Evolutionary conservation across 306 rosid genomes (phyloP), one percentile per base, ranked within the genome.

Genomic region (Abrus precatorius): DNA sequence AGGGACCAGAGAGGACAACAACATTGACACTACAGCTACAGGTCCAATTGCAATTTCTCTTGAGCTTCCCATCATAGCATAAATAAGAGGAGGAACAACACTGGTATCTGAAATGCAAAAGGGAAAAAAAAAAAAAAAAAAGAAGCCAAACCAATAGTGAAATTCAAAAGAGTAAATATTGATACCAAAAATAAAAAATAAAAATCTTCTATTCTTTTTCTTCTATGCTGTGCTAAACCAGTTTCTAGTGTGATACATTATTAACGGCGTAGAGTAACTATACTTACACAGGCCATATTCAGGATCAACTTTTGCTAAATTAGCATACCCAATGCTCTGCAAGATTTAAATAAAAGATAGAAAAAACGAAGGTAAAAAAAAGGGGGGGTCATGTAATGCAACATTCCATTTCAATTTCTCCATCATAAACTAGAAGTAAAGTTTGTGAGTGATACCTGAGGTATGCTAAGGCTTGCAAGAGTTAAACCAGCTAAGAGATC

Each of bases 241-340:
- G 40, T 14, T 43, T 59, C 20, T 44, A 9, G 63, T 7, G 6
- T 64, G 30, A 14, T 38, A 64, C 13, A 38, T 64, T 5, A 38
- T 6, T n/a, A 64, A 36, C 29, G 13, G 69, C 6, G 69, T 13
- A 34, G 3, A 63, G 44, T 38, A 43, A n/a, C 1, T 1, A 5
- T 49, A 84, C 98, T 89, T 85, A 93, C 98, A 93, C 8, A 93
- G 83, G 75, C 98, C 98, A 72, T 90, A 91, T 80, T 91, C 85
- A 55, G 98, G 95, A 80, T 89, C 97, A 73, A 93, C 90, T 82
- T 86, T 87, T 40, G 98, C 97, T 57, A 93, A 91, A 77, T 43
- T 89, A 65, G 98, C 98, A 87, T 93, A 93, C 61, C 98, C 98
- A 77, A 93, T 90, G 72, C 98, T 91, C 98, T 93, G 88, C 86